Evolutionary conservation across 2,329 filamentous ascomycete genomes (phyloP), one percentile per base, ranked within the genome.

Genomic region (Nemania diffusa): DNA sequence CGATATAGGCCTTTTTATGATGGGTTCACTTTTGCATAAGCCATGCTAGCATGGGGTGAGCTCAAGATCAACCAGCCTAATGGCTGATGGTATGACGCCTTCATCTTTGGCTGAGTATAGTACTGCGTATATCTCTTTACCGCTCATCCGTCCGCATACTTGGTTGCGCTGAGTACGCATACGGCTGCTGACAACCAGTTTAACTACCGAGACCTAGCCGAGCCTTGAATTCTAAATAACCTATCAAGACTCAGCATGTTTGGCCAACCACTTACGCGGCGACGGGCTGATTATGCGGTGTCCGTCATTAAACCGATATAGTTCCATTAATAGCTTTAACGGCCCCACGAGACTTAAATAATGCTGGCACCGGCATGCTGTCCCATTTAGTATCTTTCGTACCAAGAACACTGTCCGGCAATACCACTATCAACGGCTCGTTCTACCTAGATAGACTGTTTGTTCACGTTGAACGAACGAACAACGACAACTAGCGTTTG

Each of bases 121-220:
- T 5, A 44, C 15, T 40, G 37, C 22, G 27, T 15, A 52, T 40
- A 59, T 24, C 32, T 68, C 32, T 63, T 48, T 34, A 42, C 50
- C 52, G 48, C 9, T 26, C 42, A 52, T n/a, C n/a, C n/a, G n/a
- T 40, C 34, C 42, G 40, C 22, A 32, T 27, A 44, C n/a, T 34
- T 37, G n/a, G 50, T 65, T 27, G 48, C 52, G 56, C 57, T 48
- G 32, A 34, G 42, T n/a, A n/a, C n/a, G n/a, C n/a, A n/a, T n/a
- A 55, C n/a, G 34, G n/a, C 24, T 26, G 20, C 32, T n/a, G 26
- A 57, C n/a, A 40, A 27, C 42, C 5, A 13, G 51, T 20, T 57
- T 17, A 61, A 68, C 61, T 68, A 42, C 65, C 65, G 61, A 57
- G 29, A 48, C 32, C 57, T 64, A 22, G 48, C 51, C 56, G 22